These are phyloP conservation scores for Verticillium nubilum DNA, from an alignment of 2,329 filamentous ascomycete genomes.

Conservation along the genomic window DNA sequence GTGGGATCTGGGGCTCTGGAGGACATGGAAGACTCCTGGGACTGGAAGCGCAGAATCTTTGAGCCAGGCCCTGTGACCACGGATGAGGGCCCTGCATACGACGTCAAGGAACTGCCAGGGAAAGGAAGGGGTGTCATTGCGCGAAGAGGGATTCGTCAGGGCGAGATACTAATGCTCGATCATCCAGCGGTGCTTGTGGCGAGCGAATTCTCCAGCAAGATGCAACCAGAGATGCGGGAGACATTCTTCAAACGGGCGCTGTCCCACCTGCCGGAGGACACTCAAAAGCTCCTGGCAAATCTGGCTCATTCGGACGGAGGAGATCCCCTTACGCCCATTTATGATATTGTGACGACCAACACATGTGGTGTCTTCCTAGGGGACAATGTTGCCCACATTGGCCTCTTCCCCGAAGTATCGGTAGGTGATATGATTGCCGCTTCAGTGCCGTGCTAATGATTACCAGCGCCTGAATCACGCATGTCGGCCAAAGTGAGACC, in stretches of 20 bases:
- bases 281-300: conserved; percentile 12
- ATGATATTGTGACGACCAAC: conserved; percentile 23
- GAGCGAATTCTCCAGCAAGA: conserved; percentile 7
- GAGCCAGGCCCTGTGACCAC: neutral
- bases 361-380: conserved; percentile 20
- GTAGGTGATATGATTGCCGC: conserved; percentile 11
- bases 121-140: conserved; percentile 26
- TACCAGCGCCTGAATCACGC: conserved; percentile 27
- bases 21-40: neutral
- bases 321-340: conserved; percentile 17
- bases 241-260: conserved; percentile 19
- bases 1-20: neutral
- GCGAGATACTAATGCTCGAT: conserved; percentile 22
- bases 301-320: conserved; percentile 18
- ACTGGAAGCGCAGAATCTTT: neutral
- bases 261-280: conserved; percentile 17
- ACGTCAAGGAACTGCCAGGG: conserved; percentile 16
- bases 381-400: conserved; percentile 16
- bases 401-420: conserved; percentile 25
- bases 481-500: conserved; percentile 26
- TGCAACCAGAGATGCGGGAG: conserved; percentile 14
- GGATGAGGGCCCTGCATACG: conserved; percentile 13
- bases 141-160: conserved; percentile 19
- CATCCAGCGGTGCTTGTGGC: conserved; percentile 21
- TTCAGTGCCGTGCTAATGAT: neutral